Evolutionary conservation across 2,329 filamentous ascomycete genomes (phyloP), one percentile per base, ranked within the genome.

Genomic region (Hypoxylon sp.): DNA sequence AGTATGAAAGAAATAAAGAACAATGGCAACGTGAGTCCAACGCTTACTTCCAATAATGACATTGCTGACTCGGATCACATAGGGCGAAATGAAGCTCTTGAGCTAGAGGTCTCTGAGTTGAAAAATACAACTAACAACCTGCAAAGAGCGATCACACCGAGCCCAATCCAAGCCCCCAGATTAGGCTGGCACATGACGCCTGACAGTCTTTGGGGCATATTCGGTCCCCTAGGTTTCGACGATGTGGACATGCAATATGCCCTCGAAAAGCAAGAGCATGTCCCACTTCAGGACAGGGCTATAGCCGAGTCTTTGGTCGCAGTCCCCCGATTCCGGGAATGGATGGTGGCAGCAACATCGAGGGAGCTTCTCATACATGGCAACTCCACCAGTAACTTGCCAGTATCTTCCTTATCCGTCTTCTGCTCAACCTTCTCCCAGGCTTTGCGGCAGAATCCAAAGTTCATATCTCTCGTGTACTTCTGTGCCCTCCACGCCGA

Each of bases 391-490:
- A 15, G 13, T 4, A 27, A 38, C 13, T 23, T 15, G 27, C 29
- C n/a, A 17, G 21, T 38, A 40, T 53, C 33, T 3, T 5, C 41
- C 1, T 24, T 40, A 4, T 40, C 41, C 15, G 18, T 31, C 5
- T 53, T 53, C 33, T 47, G 41, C 23, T 52, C 49, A 6, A 52
- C 41, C 6, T 38, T 52, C 13, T n/a, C 31, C 5, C 31, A 45
- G 38, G 41, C 49, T 7, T 31, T 40, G 11, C 15, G 49, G n/a
- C 20, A 20, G 42, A 52, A 52, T 6, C 23, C 31, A 4, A 33
- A 10, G 17, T 46, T 53, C 24, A 47, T 46, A 17, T 40, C 48
- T 2, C 40, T 46, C 11, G 10, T 40, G 2, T 40, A 53, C 13
- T 24, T 53, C 23, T 46, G 41, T 11, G 18, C 41, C 38, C 41